These are phyloP conservation scores for Volvox carteri DNA, from an alignment of 163 green algal genomes.

Conservation along the genomic window DNA sequence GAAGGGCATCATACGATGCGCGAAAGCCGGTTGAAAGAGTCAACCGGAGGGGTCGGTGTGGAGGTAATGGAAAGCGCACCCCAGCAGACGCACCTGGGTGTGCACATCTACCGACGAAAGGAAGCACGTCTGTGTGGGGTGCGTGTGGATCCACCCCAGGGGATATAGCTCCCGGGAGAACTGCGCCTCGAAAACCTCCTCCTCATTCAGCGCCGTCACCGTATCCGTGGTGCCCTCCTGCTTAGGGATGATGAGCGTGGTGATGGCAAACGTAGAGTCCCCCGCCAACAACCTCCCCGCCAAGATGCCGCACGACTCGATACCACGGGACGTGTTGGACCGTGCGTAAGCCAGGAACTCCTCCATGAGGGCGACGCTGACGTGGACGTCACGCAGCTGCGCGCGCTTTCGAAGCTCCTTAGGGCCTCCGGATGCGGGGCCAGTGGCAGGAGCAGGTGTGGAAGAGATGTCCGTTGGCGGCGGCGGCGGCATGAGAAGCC, in stretches of 20 bases:
- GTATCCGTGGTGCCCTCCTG: conserved; percentile 93
- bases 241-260: conserved; percentile 95
- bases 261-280: conserved; percentile 89
- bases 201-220: conserved; percentile 88
- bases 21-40: too few species aligned
- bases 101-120: conserved; percentile 96
- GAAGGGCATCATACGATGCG: too few species aligned
- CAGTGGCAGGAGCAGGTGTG: not conserved
- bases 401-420: conserved; percentile 58
- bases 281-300: conserved; percentile 82
- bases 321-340: conserved; percentile 70
- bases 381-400: conserved; percentile 87
- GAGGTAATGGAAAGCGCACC: too few species aligned
- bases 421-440: conserved; percentile 2
- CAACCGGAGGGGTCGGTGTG: too few species aligned
- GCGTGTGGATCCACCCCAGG: conserved; percentile 98
- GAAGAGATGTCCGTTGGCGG: too few species aligned
- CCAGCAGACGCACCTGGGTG: conserved; percentile 83
- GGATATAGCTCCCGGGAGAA: conserved; percentile 88
- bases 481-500: conserved; percentile 11
- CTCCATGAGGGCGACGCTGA: conserved; percentile 90
- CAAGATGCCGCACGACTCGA: conserved; percentile 96
- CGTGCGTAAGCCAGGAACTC: conserved; percentile 86
- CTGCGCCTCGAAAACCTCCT: conserved; percentile 91
- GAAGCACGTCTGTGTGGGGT: conserved; percentile 97